Conservation (phyloP, 805 yeast genomes). For the Candida khao-thaluensis region DNA sequence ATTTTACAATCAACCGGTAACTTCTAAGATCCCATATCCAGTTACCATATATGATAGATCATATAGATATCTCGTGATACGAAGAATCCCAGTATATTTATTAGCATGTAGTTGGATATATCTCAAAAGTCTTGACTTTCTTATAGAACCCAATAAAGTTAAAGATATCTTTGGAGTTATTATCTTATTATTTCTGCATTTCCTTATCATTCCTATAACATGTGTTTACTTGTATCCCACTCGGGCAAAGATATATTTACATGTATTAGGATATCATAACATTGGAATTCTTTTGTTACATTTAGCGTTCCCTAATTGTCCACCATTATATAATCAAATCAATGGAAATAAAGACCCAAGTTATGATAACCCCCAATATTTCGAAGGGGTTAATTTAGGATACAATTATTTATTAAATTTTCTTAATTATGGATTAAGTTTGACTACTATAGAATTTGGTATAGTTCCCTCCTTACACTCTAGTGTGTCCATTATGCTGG, state of each 20-base stretch:
- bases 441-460: slow-evolving; percentile 46
- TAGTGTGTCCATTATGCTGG: slow-evolving; percentile 58
- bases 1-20: slow-evolving; percentile 3
- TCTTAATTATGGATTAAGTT: slow-evolving; percentile 10
- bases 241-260: slow-evolving; percentile 49
- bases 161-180: slow-evolving; percentile 55
- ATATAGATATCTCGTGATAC: neutral
- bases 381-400: slow-evolving; percentile 71
- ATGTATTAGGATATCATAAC: slow-evolving; percentile 61
- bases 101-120: slow-evolving; percentile 47
- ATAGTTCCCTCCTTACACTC: slow-evolving; percentile 61
- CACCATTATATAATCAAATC: slow-evolving; percentile 69
- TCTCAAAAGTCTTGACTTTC: slow-evolving; percentile 45
- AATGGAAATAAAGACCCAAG: slow-evolving; percentile 57
- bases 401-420: slow-evolving; percentile 12
- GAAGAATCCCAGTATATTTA: slow-evolving; percentile 34
- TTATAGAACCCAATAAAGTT: slow-evolving; percentile 40
- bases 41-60: neutral
- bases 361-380: slow-evolving; percentile 62
- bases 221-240: slow-evolving; percentile 69
- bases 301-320: slow-evolving; percentile 64
- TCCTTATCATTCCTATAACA: slow-evolving; percentile 59
- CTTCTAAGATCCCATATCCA: neutral
- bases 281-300: slow-evolving; percentile 61
- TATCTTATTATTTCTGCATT: slow-evolving; percentile 56